Base-by-base conservation (phyloP, 2,329 filamentous ascomycete species). In the Pezicula carpinea region DNA sequence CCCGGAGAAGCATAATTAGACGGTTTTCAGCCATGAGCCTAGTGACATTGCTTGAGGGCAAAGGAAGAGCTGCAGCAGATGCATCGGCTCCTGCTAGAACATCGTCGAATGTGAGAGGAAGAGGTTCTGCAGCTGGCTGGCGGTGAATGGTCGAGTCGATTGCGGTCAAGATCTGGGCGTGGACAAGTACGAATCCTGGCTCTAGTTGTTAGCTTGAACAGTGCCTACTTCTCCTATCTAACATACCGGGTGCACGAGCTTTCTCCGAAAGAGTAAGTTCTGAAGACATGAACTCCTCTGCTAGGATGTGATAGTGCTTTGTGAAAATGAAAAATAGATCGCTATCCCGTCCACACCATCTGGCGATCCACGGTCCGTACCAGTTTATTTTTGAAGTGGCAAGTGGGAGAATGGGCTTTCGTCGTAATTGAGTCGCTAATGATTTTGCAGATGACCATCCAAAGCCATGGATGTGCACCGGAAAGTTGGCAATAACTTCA, bases 311-410 rank as follows among this genome's bases (percentile, higher is more conserved):
- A 58, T 82, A 85, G 60, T 85, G 77, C 61, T 87, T 88, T 49
- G 78, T 72, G 59, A 89, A 89, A 21, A 86, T 80, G 62, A 84
- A 88, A 59, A 89, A 86, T 38, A 89, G 69, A 63, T 88, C 85
- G 42, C 82, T 87, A 56, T 88, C 84, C 22, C 80, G 76, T n/a
- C 85, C 85, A 53, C 74, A 79, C 85, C 85, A 89, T 50, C 84
- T 73, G 42, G 79, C 76, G n/a, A 78, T 68, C 85, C 85, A 89
- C 3, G 77, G 76, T 4, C 83, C 82, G 59, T 80, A 75, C 83
- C 83, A 88, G 43, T 79, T 68, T 29, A 87, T 76, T 52, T 80
- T 74, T n/a, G 73, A 68, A 17, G 78, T 77, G 31, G 77, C 76
- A n/a, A 84, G 61, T 10, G 83, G 82, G 13, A 77, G 64, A 6